phyloP scores from a whole-genome alignment of 768 basidiomycete species.

The Kwoniella sp. region DNA sequence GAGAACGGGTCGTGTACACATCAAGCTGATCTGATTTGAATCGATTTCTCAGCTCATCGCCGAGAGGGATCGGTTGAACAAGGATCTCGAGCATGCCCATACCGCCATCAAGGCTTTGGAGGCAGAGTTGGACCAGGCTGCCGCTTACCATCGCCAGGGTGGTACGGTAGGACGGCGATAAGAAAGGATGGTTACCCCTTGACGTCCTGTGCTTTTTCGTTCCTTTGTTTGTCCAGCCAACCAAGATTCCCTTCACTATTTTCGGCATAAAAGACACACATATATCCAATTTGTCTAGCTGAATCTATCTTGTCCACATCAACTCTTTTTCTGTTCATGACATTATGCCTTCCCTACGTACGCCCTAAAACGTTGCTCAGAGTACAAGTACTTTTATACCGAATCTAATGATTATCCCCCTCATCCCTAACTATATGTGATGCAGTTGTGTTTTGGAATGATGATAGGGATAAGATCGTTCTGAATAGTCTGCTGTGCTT shows the following conservation, averaged over 20 bases:
- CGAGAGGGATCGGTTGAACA: conserved; percentile 97
- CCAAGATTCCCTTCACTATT: not conserved
- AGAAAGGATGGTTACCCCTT: not conserved
- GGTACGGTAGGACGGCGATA: conserved; percentile 47
- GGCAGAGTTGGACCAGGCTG: conserved; percentile 52
- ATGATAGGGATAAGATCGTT: not conserved
- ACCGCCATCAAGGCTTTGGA: conserved; percentile 55
- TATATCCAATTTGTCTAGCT: no score
- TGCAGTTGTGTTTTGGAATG: not conserved
- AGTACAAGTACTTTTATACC: not conserved
- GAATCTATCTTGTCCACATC: no score
- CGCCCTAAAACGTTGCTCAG: not conserved
- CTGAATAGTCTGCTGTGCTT: not conserved
- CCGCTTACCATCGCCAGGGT: conserved; percentile 52
- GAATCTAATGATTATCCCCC: conserved; percentile 2
- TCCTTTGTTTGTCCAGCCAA: not conserved
- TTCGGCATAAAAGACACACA: not conserved
- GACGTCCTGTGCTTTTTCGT: not conserved
- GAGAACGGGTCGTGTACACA: no score
- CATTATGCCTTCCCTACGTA: not conserved
- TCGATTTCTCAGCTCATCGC: conserved; percentile 74
- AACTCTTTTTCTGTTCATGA: no score
- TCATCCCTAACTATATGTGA: not conserved
- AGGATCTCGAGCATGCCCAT: conserved; percentile 85
- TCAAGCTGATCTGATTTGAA: not conserved